phyloP scores from a whole-genome alignment of 2,329 filamentous ascomycete species.

The Lasiodiplodia sp. region DNA sequence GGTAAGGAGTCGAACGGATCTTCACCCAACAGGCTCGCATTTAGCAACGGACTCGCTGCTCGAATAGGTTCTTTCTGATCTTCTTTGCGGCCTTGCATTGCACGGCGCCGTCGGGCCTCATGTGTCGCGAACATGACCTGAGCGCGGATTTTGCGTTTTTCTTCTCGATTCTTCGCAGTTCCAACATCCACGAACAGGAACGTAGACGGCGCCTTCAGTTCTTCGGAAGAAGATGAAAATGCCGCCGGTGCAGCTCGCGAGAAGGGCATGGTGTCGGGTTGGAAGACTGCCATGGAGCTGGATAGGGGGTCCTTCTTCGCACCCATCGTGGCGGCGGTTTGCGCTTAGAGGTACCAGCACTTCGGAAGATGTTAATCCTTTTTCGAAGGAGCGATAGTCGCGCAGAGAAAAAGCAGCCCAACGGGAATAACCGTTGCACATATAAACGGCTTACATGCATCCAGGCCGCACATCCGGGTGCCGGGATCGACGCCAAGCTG shows the following conservation, averaged over 20 bases:
- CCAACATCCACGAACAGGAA: not conserved
- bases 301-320: too few relatives aligned
- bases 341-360: too few relatives aligned
- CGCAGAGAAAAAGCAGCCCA: too few relatives aligned
- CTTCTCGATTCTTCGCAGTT: not conserved
- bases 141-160: not conserved
- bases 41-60: not conserved
- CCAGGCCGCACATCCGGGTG: too few relatives aligned
- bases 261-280: not conserved
- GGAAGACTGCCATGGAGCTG: too few relatives aligned
- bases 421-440: too few relatives aligned
- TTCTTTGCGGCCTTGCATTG: not conserved
- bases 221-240: not conserved
- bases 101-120: not conserved
- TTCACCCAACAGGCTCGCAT: not conserved
- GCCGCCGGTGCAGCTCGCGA: not conserved
- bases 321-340: too few relatives aligned
- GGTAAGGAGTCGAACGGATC: not conserved
- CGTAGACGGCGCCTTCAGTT: not conserved
- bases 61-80: not conserved
- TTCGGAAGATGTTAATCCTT: too few relatives aligned
- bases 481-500: too few relatives aligned
- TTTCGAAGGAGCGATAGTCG: too few relatives aligned
- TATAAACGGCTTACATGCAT: too few relatives aligned
- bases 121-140: not conserved